Evolutionary conservation across 805 yeast genomes (phyloP).

Genomic region (Barnettozyma pratensis): DNA sequence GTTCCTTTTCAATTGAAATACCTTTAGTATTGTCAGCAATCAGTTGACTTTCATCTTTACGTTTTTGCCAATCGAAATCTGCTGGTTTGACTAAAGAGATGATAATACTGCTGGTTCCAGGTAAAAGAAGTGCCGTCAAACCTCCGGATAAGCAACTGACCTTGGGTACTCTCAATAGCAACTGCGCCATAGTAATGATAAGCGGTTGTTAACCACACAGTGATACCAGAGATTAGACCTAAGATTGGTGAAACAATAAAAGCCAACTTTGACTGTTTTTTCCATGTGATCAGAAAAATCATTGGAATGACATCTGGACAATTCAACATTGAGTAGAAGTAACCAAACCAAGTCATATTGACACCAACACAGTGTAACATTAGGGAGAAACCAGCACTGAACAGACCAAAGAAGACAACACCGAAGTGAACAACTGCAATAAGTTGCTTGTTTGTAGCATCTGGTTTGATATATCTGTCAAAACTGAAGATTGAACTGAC

Average conservation of each 20-base stretch:
- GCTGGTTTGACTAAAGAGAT: conserved; percentile 43
- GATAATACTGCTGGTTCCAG: conserved; percentile 42
- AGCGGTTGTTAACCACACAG: conserved; percentile 31
- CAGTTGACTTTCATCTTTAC: conserved; percentile 16
- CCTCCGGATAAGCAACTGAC: too few species aligned
- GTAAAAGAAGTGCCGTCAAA: too few species aligned
- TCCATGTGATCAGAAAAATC: conserved; percentile 28
- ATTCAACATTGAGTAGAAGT: conserved; percentile 32
- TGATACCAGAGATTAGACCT: conserved; percentile 28
- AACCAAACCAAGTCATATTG: conserved; percentile 18
- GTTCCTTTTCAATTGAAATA: not conserved
- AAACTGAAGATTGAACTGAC: conserved; percentile 34
- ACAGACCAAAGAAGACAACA: conserved; percentile 34
- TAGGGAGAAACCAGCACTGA: conserved; percentile 33
- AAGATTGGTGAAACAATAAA: conserved; percentile 29
- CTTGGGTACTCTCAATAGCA: too few species aligned
- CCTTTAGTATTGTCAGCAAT: conserved; percentile 35
- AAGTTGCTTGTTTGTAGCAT: conserved; percentile 32
- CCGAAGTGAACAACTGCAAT: conserved; percentile 30
- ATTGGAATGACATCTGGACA: conserved; percentile 36
- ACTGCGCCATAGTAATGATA: too few species aligned
- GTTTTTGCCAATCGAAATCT: conserved; percentile 27
- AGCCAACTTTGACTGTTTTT: conserved; percentile 27
- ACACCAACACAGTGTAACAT: conserved; percentile 26
- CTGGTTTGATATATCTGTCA: conserved; percentile 34